Base-by-base conservation (phyloP, 306 rosid genomes). In the Casuarina cunninghamiana region DNA sequence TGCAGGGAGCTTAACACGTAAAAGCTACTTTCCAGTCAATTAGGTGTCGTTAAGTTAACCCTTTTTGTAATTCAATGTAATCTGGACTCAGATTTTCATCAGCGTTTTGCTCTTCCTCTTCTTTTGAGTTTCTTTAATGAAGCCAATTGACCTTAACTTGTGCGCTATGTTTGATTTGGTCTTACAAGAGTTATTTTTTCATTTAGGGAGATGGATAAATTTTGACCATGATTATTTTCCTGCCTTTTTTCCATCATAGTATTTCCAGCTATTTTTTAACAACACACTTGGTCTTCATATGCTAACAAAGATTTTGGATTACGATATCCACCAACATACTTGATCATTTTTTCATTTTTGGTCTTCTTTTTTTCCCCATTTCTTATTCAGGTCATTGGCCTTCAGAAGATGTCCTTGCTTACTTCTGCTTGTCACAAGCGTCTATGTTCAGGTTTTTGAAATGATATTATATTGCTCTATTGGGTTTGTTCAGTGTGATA, bases 371-470 rank as follows among this genome's bases (percentile, higher is more conserved):
- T 49, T 53, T 60, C 15, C 13, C 11, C 54, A 72, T 63, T 73
- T 77, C 67, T 73, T 86, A 53, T 83, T 54, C 88, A 94, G 98
- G 98, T 88, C 90, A 85, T 84, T 95, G 98, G 98, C 98, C 98
- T 4, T 92, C 97, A 71, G 98, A 95, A 89, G 97, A 92, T 75
- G 93, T 90, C 77, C 98, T 95, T 81, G 97, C 97, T 49, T 90
- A 88, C 76, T 92, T 87, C 86, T 91, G 97, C 83, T 81, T 88
- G 86, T 86, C 87, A 49, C 83, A 87, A 44, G 73, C 88, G 43
- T 89, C 89, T 70, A 77, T 83, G 71, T 92, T 95, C 86, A 92
- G 97, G 98, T 92, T 80, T 67, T 67, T 72, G 70, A 39, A 37
- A 38, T 41, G 10, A 38, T 57, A 67, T 26, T 26, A 26, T 26